Evolutionary conservation across 2,329 filamentous ascomycete genomes (phyloP), one percentile per base, ranked within the genome.

Genomic region (Davidsoniella virescens): DNA sequence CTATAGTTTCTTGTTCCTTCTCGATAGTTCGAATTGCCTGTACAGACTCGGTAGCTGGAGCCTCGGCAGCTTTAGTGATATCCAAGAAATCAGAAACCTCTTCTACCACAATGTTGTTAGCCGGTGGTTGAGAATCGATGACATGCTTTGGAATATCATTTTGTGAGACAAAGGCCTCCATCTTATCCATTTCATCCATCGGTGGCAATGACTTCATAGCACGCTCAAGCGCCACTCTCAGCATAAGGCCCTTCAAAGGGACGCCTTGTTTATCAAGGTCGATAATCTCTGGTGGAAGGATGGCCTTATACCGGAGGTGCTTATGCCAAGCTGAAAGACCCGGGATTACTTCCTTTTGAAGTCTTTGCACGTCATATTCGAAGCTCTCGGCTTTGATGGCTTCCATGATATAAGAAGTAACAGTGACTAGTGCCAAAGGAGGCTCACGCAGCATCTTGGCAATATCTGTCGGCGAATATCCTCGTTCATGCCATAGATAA

Each of bases 401-500:
- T 7, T 73, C 66, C 2, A 82, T 60, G 7, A 86, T 73, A 56
- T 84, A 82, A 0, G 58, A 62, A 1, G 69, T 65, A 1, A 84
- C 75, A 0, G 78, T 83, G 12, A 57, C 61, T 0, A 62, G 65
- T 54, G 72, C 66, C 2, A 85, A 60, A 2, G 81, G 78, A 12
- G 78, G 78, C 8, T 76, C 65, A 2, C 79, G 69, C n/a, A 82
- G 63, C 1, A 82, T 54, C 2, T 59, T 62, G 2, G 77, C 77
- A 14, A 83, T 65, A 1, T 66, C 62, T 0, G 63, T 57, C 0
- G 78, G 66, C 0, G 60, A 55, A 16, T 83, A 64, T 10, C 67
- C 63, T 6, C 69, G 60, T 51, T 77, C 70, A 50, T 78, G 66
- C 82, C 82, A 86, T 17, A 86, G 62, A 55, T 71, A 74, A 57